Evolutionary conservation across 139 green algal genomes (phyloP), one percentile per base, ranked within the genome.

Genomic region (Diplosphaera chodatii): DNA sequence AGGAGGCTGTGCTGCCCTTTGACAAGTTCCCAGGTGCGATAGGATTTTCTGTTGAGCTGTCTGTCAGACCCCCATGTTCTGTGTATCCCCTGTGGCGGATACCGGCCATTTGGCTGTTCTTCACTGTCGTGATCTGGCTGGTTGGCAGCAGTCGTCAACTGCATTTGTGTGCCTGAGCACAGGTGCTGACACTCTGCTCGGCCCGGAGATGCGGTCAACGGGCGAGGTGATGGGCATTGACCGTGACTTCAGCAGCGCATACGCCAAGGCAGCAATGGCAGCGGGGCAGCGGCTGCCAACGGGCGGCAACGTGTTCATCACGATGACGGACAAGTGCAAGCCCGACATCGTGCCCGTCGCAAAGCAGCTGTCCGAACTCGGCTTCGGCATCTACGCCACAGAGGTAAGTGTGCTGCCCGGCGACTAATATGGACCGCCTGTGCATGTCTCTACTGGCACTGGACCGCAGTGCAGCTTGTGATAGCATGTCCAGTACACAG

Each of bases 1-100:
- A 99, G 87, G 96, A 99, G 84, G 96, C 96, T 30, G 95, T 99
- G 71, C 87, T 99, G 72, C 96, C 96, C 2, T 99, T 99, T 83
- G 91, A 96, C 82, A 99, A 99, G 86, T 99, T 99, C 82, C 85
- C 86, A 29, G 94, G 96, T 55, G 55, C 22, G 27, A 59, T 59
- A n/a, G n/a, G n/a, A n/a, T n/a, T n/a, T n/a, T n/a, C n/a, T n/a
- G n/a, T n/a, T n/a, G n/a, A n/a, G n/a, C n/a, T n/a, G n/a, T n/a
- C n/a, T n/a, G n/a, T n/a, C n/a, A n/a, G n/a, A n/a, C n/a, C n/a
- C n/a, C n/a, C n/a, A n/a, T n/a, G n/a, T n/a, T n/a, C n/a, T n/a
- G n/a, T n/a, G n/a, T n/a, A n/a, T n/a, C n/a, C n/a, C n/a, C n/a
- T n/a, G n/a, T n/a, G n/a, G n/a, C n/a, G n/a, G n/a, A n/a, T n/a